These are phyloP conservation scores for Phytophthora ohioensis DNA, from an alignment of 352 stramenopile genomes.

Conservation along the genomic window DNA sequence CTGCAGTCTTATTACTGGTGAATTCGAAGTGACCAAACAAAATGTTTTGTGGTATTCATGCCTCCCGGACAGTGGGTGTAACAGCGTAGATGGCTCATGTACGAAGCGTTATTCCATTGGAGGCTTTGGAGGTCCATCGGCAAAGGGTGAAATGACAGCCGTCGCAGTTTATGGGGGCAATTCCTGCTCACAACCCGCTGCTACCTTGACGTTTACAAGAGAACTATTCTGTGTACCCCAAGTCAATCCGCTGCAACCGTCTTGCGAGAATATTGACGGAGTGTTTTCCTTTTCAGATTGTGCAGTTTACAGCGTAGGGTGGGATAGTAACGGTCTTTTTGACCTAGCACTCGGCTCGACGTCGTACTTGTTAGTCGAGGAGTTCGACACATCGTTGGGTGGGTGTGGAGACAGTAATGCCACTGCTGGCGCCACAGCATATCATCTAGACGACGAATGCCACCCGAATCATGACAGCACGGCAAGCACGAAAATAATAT, in stretches of 20 bases:
- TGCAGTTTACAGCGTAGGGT: background rate
- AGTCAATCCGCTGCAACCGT: background rate
- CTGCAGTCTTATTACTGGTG: background rate
- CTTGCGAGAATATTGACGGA: background rate
- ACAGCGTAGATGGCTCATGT: background rate
- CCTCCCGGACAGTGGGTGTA: background rate
- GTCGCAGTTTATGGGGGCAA: slow-evolving; percentile 2
- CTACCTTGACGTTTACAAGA: background rate
- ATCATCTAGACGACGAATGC: slow-evolving; percentile 13
- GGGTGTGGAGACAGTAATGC: background rate
- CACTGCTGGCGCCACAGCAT: background rate
- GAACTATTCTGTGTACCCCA: slow-evolving; percentile 5
- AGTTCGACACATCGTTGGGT: slow-evolving; percentile 4
- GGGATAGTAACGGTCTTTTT: slow-evolving; percentile 5
- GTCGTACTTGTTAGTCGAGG: slow-evolving; percentile 5
- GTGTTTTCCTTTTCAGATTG: slow-evolving; percentile 16
- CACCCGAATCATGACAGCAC: slow-evolving; percentile 1
- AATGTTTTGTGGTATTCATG: background rate
- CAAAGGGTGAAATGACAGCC: slow-evolving; percentile 2
- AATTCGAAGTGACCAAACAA: background rate
- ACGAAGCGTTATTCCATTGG: slow-evolving; percentile 4
- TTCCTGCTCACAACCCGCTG: background rate
- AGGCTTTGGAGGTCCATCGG: slow-evolving; percentile 6
- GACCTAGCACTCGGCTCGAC: background rate
- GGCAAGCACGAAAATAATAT: slow-evolving; percentile 4